Conservation (phyloP, 129 eudicot genomes). For the Solidago caesia region DNA sequence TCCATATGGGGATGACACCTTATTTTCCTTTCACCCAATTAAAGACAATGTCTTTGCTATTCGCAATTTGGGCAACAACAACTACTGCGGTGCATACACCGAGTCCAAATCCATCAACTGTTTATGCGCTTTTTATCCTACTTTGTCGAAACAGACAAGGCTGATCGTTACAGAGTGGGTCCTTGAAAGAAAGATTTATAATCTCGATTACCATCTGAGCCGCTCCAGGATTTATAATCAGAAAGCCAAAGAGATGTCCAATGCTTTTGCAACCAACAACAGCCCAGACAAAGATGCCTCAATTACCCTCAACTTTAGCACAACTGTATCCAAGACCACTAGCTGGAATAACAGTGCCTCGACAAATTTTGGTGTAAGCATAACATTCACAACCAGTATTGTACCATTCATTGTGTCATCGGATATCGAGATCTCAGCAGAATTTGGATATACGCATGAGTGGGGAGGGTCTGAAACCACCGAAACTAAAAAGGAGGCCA, state of each 20-base stretch:
- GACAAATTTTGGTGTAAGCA: too few relatives aligned
- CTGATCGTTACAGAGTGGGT: background rate
- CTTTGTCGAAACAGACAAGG: background rate
- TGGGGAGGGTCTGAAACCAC: too few relatives aligned
- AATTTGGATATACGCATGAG: too few relatives aligned
- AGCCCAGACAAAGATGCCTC: background rate
- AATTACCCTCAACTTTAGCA: background rate
- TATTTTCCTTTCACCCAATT: too few relatives aligned
- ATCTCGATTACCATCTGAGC: conserved; percentile 4
- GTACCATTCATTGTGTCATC: too few relatives aligned
- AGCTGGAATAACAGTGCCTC: too few relatives aligned
- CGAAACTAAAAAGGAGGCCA: too few relatives aligned
- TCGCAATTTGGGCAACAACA: conserved; percentile 1
- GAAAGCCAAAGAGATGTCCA: background rate
- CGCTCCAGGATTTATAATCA: background rate
- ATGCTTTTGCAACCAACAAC: background rate
- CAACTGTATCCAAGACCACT: too few relatives aligned
- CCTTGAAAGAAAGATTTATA: background rate
- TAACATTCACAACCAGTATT: too few relatives aligned
- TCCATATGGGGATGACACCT: too few relatives aligned
- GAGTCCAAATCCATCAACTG: background rate
- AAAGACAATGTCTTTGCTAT: background rate
- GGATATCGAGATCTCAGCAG: too few relatives aligned
- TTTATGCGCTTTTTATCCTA: background rate
- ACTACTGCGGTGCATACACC: background rate